Evolutionary conservation across 1,284 basidiomycete species (phyloP), one percentile per base, ranked within the genome.

Genomic region (Boletus hoseneyae): DNA sequence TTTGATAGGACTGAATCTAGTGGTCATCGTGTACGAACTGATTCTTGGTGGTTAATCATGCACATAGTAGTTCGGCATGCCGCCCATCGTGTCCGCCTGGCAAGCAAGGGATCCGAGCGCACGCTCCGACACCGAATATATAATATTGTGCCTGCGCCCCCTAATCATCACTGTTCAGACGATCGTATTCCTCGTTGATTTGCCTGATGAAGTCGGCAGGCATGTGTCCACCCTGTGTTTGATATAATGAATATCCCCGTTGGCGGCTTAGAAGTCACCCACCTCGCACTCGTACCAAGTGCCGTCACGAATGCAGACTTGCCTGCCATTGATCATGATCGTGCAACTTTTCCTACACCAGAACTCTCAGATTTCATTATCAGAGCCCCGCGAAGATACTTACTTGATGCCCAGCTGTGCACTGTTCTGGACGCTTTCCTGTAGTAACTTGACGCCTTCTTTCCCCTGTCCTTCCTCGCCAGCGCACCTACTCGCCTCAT

Each of bases 281-380:
- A 91, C 91, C 72, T 93, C 85, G 68, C 91, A 95, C 33, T 85
- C 74, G 61, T 86, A 85, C 91, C 91, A 95, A 45, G 74, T 77
- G 19, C 73, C 80, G 55, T 90, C 90, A 61, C 87, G 88, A 32
- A 92, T 73, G 63, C 92, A 94, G 16, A 87, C 80, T 46, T 79
- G 70, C 56, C 73, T 74, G 10, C 75, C 76, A 57, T 80, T 85
- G 62, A 94, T 90, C 43, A 90, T 65, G 37, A 95, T 76, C 2
- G 90, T 93, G 70, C 92, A 95, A 63, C 89, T 92, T 70, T 83
- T 93, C 53, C 83, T 90, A 59, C 36, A 29, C 53, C 35, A 50
- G 39, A 42, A 27, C 42, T 36, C 39, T 54, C 40, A 57, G 50
- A 33, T 42, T 34, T 45, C 27, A 27, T 45, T 5, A 38, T 19